These are phyloP conservation scores for Saccharum hybrid DNA, from an alignment of 202 grass and related monocot species.

Conservation along the genomic window DNA sequence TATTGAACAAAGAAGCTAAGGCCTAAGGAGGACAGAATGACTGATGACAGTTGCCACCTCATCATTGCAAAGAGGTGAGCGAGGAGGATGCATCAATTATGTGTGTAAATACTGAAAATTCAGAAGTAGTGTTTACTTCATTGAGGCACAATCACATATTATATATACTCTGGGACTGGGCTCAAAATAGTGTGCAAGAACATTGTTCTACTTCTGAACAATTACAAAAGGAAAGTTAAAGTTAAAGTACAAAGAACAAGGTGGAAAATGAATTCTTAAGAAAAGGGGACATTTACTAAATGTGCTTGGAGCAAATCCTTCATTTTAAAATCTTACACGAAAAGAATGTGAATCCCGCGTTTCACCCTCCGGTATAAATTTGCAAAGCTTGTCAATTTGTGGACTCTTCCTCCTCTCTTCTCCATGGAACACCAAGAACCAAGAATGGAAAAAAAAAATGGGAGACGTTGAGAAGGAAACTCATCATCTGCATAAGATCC, in stretches of 20 bases:
- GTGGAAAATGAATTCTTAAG: slow-evolving; percentile 13
- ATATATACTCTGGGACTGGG: background rate
- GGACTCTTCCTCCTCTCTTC: slow-evolving; percentile 17
- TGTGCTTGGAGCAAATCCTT: slow-evolving; percentile 2
- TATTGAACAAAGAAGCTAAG: no score
- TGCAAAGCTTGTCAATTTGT: background rate
- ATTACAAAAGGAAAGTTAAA: background rate
- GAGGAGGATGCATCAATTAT: slow-evolving; percentile 12
- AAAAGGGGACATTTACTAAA: slow-evolving; percentile 29
- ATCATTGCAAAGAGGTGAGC: slow-evolving; percentile 8
- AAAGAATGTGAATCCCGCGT: slow-evolving; percentile 32
- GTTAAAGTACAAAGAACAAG: slow-evolving; percentile 8
- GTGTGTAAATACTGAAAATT: background rate
- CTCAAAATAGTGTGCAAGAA: background rate
- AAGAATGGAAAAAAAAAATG: slow-evolving; percentile 40
- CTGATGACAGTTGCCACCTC: background rate
- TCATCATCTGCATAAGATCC: slow-evolving; percentile 51
- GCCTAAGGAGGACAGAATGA: background rate
- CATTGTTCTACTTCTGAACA: slow-evolving; percentile 30
- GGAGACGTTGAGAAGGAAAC: background rate
- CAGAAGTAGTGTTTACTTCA: background rate
- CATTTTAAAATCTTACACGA: slow-evolving; percentile 12
- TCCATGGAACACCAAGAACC: slow-evolving; percentile 25
- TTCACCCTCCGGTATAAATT: background rate
- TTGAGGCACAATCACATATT: slow-evolving; percentile 11